Evolutionary conservation across 495 filamentous ascomycete genomes (phyloP).

Genomic region (Aspergillus panamensis): DNA sequence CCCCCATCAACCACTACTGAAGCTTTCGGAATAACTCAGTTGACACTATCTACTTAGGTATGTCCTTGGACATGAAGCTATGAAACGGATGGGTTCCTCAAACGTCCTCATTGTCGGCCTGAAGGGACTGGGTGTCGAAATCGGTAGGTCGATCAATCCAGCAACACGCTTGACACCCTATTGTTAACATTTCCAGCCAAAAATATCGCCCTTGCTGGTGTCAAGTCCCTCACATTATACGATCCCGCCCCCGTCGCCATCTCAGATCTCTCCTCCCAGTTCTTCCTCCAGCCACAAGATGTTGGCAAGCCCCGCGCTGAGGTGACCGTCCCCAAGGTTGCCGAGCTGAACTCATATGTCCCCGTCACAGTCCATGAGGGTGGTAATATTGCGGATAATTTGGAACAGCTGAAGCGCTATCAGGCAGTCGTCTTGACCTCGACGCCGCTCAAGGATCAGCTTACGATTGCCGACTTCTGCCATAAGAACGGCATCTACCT

Average conservation of each 20-base stretch:
- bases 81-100: slow-evolving; percentile 98
- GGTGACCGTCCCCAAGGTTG: slow-evolving; percentile 82
- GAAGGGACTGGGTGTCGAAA: slow-evolving; percentile 93
- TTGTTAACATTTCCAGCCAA: slow-evolving; percentile 59
- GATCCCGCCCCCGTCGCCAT: slow-evolving; percentile 78
- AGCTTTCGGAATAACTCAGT: background rate
- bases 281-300: slow-evolving; percentile 86
- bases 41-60: slow-evolving; percentile 48
- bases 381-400: slow-evolving; percentile 59
- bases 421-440: slow-evolving; percentile 91
- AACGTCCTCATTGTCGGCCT: slow-evolving; percentile 91
- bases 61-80: slow-evolving; percentile 97
- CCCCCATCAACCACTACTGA: background rate
- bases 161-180: background rate
- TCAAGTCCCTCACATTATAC: slow-evolving; percentile 81
- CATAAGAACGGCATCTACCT: slow-evolving; percentile 89
- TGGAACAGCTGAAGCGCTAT: slow-evolving; percentile 77
- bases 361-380: slow-evolving; percentile 75
- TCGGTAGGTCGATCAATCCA: slow-evolving; percentile 49
- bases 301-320: slow-evolving; percentile 88
- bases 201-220: slow-evolving; percentile 96
- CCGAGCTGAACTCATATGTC: slow-evolving; percentile 94
- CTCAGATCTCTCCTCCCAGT: slow-evolving; percentile 89
- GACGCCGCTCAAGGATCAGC: slow-evolving; percentile 72
- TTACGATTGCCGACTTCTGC: slow-evolving; percentile 83